Conservation (phyloP, 805 yeast species). For the Dipodascus albidus region DNA sequence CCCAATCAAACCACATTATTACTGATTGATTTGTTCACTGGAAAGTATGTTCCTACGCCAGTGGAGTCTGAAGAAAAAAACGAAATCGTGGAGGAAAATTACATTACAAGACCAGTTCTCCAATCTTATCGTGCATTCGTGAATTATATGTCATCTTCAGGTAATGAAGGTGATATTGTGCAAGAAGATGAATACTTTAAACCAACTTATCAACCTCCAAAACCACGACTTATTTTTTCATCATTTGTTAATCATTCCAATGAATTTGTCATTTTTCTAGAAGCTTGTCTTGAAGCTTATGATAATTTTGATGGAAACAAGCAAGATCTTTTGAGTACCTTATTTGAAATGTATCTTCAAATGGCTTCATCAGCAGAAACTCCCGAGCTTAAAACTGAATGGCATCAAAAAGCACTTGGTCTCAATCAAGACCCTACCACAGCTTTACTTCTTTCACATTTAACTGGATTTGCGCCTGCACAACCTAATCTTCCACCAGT, state of each 20-base stretch:
- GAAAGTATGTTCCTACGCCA: constrained; percentile 48
- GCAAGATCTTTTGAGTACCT: constrained; percentile 60
- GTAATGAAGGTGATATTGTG: constrained; percentile 11
- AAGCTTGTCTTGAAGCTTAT: constrained; percentile 76
- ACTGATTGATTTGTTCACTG: constrained; percentile 80
- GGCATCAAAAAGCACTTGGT: constrained; percentile 55
- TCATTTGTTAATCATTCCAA: constrained; percentile 77
- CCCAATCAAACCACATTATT: constrained; percentile 79
- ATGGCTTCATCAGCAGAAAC: constrained; percentile 35
- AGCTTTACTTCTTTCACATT: constrained; percentile 44
- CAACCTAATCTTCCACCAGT: constrained; percentile 35
- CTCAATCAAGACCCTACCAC: constrained; percentile 45
- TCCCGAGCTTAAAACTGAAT: constrained; percentile 30
- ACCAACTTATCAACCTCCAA: constrained; percentile 84
- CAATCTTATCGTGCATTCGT: constrained; percentile 50
- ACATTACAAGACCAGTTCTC: constrained; percentile 24
- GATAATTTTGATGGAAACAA: constrained; percentile 75
- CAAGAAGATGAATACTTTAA: constrained; percentile 6
- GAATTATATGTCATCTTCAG: constrained; percentile 32
- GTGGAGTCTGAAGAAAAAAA: constrained; percentile 8
- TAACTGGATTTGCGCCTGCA: constrained; percentile 26
- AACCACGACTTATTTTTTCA: constrained; percentile 76
- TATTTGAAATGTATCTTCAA: constrained; percentile 70
- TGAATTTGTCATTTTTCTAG: constrained; percentile 84
- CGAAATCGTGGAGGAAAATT: constrained; percentile 5